Percentiles rank a stretch among this genome's conserved stretches.
Evolutionary conservation across 1,139 yeast species (phyloP).

Genomic region (Candida mesenterica): DNA sequence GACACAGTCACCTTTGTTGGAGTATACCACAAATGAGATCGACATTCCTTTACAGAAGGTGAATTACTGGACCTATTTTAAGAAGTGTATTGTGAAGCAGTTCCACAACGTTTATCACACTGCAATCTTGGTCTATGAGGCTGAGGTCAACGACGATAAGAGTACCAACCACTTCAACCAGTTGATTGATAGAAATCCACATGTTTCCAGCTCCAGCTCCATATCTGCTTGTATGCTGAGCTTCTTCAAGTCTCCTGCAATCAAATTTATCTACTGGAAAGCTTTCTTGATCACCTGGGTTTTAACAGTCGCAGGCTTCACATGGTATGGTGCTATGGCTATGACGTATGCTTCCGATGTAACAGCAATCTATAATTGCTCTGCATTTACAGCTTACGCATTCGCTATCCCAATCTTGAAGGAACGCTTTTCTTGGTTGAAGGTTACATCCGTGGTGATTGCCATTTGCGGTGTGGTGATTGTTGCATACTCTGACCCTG

Average conservation of each 20-base stretch:
- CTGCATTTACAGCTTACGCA: constrained; percentile 84
- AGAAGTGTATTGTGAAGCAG: constrained; percentile 45
- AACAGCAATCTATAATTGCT: constrained; percentile 87
- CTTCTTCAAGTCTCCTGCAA: constrained; percentile 44
- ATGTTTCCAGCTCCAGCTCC: constrained; percentile 40
- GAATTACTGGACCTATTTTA: constrained; percentile 33
- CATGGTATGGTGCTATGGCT: constrained; percentile 86
- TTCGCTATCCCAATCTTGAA: constrained; percentile 74
- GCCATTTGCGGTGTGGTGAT: constrained; percentile 75
- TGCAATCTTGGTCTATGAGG: constrained; percentile 46
- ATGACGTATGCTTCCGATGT: constrained; percentile 82
- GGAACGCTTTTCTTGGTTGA: constrained; percentile 65
- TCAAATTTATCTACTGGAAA: constrained; percentile 45
- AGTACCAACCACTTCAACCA: constrained; percentile 36
- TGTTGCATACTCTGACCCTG: constrained; percentile 69
- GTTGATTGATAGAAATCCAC: constrained; percentile 41
- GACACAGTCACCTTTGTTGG: constrained; percentile 24
- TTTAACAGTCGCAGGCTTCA: constrained; percentile 71
- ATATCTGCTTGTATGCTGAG: constrained; percentile 34
- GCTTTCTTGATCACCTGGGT: constrained; percentile 52
- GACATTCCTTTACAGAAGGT: constrained; percentile 16
- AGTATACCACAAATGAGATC: constrained; percentile 18
- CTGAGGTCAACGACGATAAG: constrained; percentile 36
- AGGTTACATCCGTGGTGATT: constrained; percentile 64
- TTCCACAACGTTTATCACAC: constrained; percentile 52